Percentiles rank a stretch among this genome's conserved stretches.
Conservation (phyloP, 2,329 filamentous ascomycete genomes). For the Diaporthe sp. region DNA sequence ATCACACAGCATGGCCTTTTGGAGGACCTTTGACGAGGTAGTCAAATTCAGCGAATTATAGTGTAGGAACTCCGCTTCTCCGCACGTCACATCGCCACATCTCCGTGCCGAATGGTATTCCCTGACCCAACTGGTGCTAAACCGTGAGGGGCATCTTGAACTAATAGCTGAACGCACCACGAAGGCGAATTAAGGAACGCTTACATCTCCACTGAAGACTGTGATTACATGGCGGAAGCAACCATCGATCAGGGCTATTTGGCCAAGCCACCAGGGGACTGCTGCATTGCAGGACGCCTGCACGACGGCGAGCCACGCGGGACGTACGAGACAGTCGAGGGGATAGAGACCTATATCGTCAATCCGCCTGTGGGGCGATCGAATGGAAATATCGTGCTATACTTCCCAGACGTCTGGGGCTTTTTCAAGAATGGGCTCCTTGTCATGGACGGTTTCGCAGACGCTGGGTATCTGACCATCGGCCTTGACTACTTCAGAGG, state of each 20-base stretch:
- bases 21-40: not conserved
- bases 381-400: conserved; percentile 59
- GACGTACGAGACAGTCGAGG: conserved; percentile 49
- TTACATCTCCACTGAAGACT: fast-evolving
- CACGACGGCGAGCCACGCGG: conserved; percentile 56
- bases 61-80: not conserved
- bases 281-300: conserved; percentile 55
- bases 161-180: not conserved
- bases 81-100: not conserved
- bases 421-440: conserved; percentile 58
- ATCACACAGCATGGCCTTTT: not conserved
- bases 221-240: not conserved
- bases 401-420: conserved; percentile 61
- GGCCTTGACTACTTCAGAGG: conserved; percentile 62
- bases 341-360: conserved; percentile 56
- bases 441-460: conserved; percentile 61
- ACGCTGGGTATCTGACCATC: conserved; percentile 58
- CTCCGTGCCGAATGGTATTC: too few species aligned
- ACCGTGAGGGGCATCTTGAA: not conserved
- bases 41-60: not conserved
- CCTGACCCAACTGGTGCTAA: not conserved
- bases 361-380: conserved; percentile 43
- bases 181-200: fast-evolving
- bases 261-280: conserved; percentile 53
- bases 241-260: conserved; percentile 40